phyloP scores from a whole-genome alignment of 371 early-diverging fungal species.

The Choanephora cucurbitarum region DNA sequence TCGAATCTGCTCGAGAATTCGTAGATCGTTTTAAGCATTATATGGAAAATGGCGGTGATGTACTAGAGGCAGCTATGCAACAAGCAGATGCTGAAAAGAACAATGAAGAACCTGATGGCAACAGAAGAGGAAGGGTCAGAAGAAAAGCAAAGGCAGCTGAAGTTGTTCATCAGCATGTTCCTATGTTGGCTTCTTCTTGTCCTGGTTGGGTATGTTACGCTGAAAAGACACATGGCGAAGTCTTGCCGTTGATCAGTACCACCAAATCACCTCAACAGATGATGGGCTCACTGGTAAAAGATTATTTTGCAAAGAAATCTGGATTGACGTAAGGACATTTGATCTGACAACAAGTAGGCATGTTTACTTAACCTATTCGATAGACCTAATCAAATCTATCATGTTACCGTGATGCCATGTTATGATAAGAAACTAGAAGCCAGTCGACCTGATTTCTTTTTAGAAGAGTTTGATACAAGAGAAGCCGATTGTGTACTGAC shows the following conservation, averaged over 20 bases:
- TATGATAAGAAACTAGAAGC: conserved; percentile 98
- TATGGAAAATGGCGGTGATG: conserved; percentile 47
- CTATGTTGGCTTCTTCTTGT: conserved; percentile 84
- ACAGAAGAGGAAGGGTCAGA: conserved; percentile 13
- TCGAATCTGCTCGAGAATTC: conserved; percentile 90
- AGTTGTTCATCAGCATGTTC: conserved; percentile 38
- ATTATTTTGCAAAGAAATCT: conserved; percentile 69
- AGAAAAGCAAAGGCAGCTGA: conserved; percentile 16
- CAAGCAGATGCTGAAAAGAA: conserved; percentile 33
- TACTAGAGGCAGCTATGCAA: conserved; percentile 36
- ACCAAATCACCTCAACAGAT: conserved; percentile 96
- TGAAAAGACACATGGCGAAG: conserved; percentile 93
- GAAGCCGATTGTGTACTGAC: conserved; percentile 97
- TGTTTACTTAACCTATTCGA: neutral
- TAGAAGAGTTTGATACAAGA: conserved; percentile 73
- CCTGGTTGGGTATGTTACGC: conserved; percentile 98
- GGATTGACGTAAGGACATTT: conserved; percentile 43
- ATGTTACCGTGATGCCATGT: conserved; percentile 96
- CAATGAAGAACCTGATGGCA: too few relatives aligned
- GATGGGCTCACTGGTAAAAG: conserved; percentile 91
- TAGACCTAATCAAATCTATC: conserved; percentile 79
- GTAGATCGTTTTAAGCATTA: conserved; percentile 64
- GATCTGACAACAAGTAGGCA: neutral
- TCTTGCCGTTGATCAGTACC: conserved; percentile 81
- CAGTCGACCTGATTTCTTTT: conserved; percentile 87